Evolutionary conservation across 2,329 filamentous ascomycete species (phyloP).

Genomic region (Fusarium sp.): DNA sequence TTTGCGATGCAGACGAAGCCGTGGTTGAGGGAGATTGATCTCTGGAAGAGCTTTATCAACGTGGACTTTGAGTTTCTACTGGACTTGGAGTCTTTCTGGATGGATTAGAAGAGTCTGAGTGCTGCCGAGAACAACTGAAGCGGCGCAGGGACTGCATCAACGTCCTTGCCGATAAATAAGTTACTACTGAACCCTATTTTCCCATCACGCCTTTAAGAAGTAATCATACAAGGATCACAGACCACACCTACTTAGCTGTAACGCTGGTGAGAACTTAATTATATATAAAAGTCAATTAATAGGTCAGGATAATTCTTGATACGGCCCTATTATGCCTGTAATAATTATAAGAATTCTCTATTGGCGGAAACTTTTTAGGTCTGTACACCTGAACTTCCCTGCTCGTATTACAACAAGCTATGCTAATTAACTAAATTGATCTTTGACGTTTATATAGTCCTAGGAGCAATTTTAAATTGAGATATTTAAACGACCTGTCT

Average conservation of each 20-base stretch:
- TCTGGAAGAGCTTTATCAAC: conserved; percentile 45
- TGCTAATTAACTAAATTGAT: neutral
- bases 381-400: neutral
- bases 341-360: no score
- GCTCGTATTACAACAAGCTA: neutral
- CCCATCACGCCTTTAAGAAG: no score
- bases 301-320: no score
- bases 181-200: no score
- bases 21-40: conserved; percentile 42
- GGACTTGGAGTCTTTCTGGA: conserved; percentile 31
- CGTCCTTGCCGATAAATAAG: neutral
- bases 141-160: neutral
- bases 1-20: conserved; percentile 45
- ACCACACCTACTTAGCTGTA: neutral
- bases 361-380: no score
- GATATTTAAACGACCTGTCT: accelerated
- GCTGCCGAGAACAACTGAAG: accelerated
- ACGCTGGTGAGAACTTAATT: neutral
- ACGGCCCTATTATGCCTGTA: accelerated
- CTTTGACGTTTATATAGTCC: neutral
- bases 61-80: conserved; percentile 37
- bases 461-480: neutral
- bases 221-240: no score
- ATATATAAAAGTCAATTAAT: accelerated
- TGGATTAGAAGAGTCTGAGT: conserved; percentile 15